Conservation (phyloP, 2,329 filamentous ascomycete genomes). For the Chaetomiaceae sp. region DNA sequence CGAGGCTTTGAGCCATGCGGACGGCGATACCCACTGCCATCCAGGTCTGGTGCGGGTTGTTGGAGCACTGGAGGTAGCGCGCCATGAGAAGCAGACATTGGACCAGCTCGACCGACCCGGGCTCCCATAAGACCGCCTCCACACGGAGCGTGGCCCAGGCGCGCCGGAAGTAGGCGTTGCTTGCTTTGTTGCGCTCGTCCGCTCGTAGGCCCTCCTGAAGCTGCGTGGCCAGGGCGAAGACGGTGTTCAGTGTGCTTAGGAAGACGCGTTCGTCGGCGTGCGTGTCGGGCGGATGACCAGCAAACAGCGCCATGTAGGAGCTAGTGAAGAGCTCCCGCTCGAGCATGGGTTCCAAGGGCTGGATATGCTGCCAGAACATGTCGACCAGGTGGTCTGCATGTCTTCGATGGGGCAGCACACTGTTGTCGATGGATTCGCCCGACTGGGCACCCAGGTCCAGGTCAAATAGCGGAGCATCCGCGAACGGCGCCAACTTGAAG, state of each 20-base stretch:
- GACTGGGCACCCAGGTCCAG: background rate
- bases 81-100: background rate
- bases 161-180: background rate
- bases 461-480: background rate
- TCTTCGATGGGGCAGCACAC: background rate
- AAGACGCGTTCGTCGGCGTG: slow-evolving; percentile 1
- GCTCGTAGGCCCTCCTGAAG: background rate
- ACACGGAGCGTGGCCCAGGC: background rate
- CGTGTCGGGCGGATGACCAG: background rate
- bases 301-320: background rate
- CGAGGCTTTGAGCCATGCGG: slow-evolving; percentile 1
- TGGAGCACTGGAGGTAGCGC: background rate
- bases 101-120: background rate
- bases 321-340: background rate
- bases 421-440: background rate
- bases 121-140: background rate
- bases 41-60: background rate
- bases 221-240: slow-evolving; percentile 1
- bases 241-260: background rate
- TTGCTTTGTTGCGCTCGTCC: background rate
- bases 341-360: background rate
- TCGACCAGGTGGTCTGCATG: background rate
- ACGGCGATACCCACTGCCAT: slow-evolving; percentile 1
- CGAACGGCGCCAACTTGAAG: background rate
- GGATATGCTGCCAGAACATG: background rate